phyloP scores from a whole-genome alignment of 352 stramenopile species.

The Thalassiosira livingstoniorum region DNA sequence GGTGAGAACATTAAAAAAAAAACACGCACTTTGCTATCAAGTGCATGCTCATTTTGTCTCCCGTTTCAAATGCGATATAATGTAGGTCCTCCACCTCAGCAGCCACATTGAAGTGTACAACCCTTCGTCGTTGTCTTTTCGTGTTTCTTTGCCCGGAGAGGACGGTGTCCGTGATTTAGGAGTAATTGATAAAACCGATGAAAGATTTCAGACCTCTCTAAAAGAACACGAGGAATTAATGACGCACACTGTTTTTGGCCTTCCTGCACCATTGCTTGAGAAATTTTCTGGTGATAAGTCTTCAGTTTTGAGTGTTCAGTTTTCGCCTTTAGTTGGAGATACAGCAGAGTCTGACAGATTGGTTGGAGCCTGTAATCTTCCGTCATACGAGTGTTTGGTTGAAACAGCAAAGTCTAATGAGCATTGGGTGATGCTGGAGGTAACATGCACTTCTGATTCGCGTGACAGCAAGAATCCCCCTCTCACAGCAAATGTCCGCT shows the following conservation, averaged over 20 bases:
- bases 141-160: conserved; percentile 63
- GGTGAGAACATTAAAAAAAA: conserved; percentile 67
- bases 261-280: conserved; percentile 61
- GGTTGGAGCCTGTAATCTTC: conserved; percentile 65
- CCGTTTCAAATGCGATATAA: too few relatives aligned
- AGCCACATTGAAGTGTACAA: conserved; percentile 82
- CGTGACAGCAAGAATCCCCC: conserved; percentile 28
- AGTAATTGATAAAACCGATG: conserved; percentile 35
- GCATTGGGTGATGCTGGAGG: conserved; percentile 51
- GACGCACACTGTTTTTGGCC: conserved; percentile 68
- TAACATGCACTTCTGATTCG: conserved; percentile 56
- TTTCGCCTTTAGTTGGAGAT: conserved; percentile 57
- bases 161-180: conserved; percentile 64
- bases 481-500: conserved; percentile 60
- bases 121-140: conserved; percentile 65
- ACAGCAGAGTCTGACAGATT: conserved; percentile 34
- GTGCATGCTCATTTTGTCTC: too few relatives aligned
- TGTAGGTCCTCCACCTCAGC: conserved; percentile 78
- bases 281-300: conserved; percentile 59
- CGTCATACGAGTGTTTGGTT: conserved; percentile 56
- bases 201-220: conserved; percentile 46
- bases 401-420: conserved; percentile 64
- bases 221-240: conserved; percentile 64
- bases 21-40: too few relatives aligned
- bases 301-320: conserved; percentile 62